These are phyloP conservation scores for Cornus florida DNA, from an alignment of 148 eudicot species.

Conservation along the genomic window DNA sequence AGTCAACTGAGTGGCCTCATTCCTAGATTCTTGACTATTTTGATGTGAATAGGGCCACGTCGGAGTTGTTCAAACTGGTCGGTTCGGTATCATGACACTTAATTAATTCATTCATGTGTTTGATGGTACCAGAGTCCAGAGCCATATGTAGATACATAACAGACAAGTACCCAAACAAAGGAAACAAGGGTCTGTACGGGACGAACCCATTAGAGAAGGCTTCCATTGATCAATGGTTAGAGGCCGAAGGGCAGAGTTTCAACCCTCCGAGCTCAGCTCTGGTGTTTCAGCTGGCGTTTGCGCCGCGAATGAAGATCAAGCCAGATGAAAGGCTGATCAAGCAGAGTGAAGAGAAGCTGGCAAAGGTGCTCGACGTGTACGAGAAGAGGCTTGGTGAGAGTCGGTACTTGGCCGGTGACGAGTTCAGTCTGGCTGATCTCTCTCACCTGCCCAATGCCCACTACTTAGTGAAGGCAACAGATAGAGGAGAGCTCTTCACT, in stretches of 20 bases:
- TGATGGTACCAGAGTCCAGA: slow-evolving; percentile 54
- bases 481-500: slow-evolving; percentile 55
- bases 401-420: slow-evolving; percentile 69
- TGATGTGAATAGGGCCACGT: too few species aligned
- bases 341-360: slow-evolving; percentile 63
- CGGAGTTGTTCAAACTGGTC: too few species aligned
- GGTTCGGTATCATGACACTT: too few species aligned
- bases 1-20: too few species aligned
- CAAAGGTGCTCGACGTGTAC: slow-evolving; percentile 76
- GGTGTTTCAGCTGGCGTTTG: slow-evolving; percentile 76
- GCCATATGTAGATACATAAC: slow-evolving; percentile 78
- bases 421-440: slow-evolving; percentile 78
- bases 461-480: slow-evolving; percentile 58
- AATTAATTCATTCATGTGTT: background rate
- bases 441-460: slow-evolving; percentile 75
- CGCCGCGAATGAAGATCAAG: slow-evolving; percentile 71
- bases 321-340: slow-evolving; percentile 67
- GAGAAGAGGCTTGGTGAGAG: slow-evolving; percentile 71
- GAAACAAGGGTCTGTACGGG: slow-evolving; percentile 64
- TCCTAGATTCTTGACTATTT: too few species aligned
- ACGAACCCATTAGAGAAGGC: slow-evolving; percentile 73
- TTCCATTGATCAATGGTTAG: slow-evolving; percentile 89
- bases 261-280: slow-evolving; percentile 62
- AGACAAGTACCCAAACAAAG: slow-evolving; percentile 57
- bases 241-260: slow-evolving; percentile 79